These are phyloP conservation scores for Diddensiella transvaalensis DNA, from an alignment of 805 yeast genomes.

Conservation along the genomic window DNA sequence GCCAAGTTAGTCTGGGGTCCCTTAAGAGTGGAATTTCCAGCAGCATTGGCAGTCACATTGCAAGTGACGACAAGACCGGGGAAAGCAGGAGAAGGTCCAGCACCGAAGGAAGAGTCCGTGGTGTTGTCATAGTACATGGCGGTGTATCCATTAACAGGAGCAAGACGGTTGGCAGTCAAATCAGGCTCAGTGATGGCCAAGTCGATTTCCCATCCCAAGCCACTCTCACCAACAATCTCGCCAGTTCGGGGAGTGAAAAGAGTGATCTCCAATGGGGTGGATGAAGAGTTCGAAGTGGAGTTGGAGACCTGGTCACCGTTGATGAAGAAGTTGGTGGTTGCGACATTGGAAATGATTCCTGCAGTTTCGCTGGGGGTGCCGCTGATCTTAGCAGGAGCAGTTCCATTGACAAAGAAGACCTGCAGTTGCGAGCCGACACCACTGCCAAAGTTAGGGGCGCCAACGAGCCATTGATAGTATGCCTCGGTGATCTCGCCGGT, in stretches of 20 bases:
- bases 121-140: conserved; percentile 6
- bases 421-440: not conserved
- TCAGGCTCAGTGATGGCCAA: conserved; percentile 7
- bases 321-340: conserved; percentile 7
- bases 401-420: conserved; percentile 6
- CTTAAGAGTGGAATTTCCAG: conserved; percentile 1
- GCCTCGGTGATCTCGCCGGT: conserved; percentile 4
- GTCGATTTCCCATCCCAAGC: conserved; percentile 6
- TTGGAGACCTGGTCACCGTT: conserved; percentile 4
- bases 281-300: conserved; percentile 3
- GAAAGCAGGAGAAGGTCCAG: conserved; percentile 4
- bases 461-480: conserved; percentile 4
- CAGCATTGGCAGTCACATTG: conserved; percentile 2
- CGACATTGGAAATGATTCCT: conserved; percentile 6
- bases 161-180: conserved; percentile 3
- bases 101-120: conserved; percentile 1
- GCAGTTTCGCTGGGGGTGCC: not conserved
- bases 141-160: conserved; percentile 2
- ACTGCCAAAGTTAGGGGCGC: conserved; percentile 1
- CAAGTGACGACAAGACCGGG: conserved; percentile 6
- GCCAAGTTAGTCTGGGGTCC: conserved; percentile 8
- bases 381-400: conserved; percentile 6
- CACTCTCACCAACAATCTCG: conserved; percentile 4
- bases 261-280: conserved; percentile 1
- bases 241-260: conserved; percentile 6